These are phyloP conservation scores for Phytophthora cactorum DNA, from an alignment of 352 stramenopile genomes.

Conservation along the genomic window DNA sequence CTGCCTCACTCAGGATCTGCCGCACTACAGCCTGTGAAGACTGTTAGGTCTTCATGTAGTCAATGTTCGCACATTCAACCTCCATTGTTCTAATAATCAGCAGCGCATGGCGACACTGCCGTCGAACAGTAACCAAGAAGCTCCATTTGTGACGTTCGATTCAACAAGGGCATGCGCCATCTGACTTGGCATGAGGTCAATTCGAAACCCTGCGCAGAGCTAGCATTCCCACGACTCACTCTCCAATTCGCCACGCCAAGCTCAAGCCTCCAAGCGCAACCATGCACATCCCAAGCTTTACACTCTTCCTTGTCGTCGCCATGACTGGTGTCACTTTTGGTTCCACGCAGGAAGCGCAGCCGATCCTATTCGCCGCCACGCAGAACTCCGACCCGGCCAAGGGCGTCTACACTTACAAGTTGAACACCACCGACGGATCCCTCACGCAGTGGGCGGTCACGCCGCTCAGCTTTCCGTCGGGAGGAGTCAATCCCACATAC, in stretches of 20 bases:
- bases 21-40: background rate
- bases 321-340: background rate
- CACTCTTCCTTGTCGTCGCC: background rate
- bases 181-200: background rate
- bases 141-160: background rate
- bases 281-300: background rate
- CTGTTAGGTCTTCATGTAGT: background rate
- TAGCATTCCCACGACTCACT: background rate
- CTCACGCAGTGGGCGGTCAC: conserved; percentile 22
- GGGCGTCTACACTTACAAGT: conserved; percentile 54
- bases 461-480: background rate
- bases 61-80: background rate
- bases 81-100: background rate
- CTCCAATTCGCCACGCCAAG: background rate
- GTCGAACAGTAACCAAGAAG: background rate
- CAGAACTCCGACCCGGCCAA: conserved; percentile 67
- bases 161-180: background rate
- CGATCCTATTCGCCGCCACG: conserved; percentile 54
- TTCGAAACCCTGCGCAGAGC: background rate
- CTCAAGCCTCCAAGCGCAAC: background rate
- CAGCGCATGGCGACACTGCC: background rate
- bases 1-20: background rate
- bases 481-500: background rate
- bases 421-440: conserved; percentile 45
- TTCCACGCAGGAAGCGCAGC: conserved; percentile 5